Percentiles rank a stretch among this genome's conserved stretches.
These are phyloP conservation scores for Didymosphaeria variabile DNA, from an alignment of 2,329 filamentous ascomycete species.

Conservation along the genomic window DNA sequence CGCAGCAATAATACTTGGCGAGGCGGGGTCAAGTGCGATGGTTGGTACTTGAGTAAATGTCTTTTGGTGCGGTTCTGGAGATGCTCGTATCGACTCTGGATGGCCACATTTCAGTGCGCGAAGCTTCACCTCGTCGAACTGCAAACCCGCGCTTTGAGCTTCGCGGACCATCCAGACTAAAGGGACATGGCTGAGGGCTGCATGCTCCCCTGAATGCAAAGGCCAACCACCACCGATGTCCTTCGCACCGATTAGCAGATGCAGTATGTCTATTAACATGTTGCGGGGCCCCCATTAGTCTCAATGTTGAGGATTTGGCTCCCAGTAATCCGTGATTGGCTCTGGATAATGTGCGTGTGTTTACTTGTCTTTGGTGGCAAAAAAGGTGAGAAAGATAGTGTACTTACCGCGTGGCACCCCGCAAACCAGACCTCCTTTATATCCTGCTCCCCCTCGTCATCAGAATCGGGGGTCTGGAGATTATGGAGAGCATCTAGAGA, in stretches of 20 bases:
- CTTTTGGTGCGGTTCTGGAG: conserved; percentile 4
- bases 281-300: no score
- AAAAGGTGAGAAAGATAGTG: not conserved
- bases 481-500: conserved; percentile 38
- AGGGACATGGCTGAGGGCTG: conserved; percentile 71
- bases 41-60: conserved; percentile 31
- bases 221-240: conserved; percentile 83
- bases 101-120: conserved; percentile 71
- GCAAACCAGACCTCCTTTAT: conserved; percentile 85
- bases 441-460: conserved; percentile 68
- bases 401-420: conserved; percentile 71
- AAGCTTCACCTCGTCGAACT: conserved; percentile 75
- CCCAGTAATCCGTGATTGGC: no score
- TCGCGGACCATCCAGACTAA: conserved; percentile 76
- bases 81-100: conserved; percentile 39
- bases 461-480: conserved; percentile 36
- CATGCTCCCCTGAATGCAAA: conserved; percentile 62
- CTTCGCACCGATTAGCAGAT: conserved; percentile 26
- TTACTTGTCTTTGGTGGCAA: not conserved
- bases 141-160: conserved; percentile 70
- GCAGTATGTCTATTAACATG: not conserved
- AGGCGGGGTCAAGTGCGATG: conserved; percentile 44
- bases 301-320: no score
- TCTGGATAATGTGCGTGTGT: not conserved
- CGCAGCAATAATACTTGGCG: not conserved